A percentile compares a stretch with the other conserved stretches of the same genome.
phyloP scores from a whole-genome alignment of 768 basidiomycete species.

The Clitopilus passeckerianus region DNA sequence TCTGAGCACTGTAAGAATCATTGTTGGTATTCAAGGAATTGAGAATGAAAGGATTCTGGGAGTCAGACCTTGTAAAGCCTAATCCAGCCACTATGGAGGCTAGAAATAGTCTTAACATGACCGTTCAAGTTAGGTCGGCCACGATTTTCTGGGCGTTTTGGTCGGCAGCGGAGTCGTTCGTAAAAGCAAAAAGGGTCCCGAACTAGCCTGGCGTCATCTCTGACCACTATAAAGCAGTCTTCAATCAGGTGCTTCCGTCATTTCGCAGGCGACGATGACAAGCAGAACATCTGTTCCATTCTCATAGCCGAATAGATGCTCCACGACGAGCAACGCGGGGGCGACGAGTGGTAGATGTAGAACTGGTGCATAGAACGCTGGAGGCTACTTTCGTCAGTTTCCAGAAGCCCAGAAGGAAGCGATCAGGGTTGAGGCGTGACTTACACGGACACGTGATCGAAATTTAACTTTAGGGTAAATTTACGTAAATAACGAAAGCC shows the following conservation, averaged over 20 bases:
- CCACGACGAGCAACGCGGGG: background rate
- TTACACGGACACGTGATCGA: background rate
- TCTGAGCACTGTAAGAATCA: conserved; percentile 7
- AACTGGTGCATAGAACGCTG: background rate
- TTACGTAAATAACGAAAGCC: background rate
- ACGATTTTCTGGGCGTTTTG: background rate
- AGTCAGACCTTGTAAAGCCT: conserved; percentile 6
- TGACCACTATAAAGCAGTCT: background rate
- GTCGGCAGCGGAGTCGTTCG: background rate
- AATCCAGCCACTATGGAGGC: background rate
- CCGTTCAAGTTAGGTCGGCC: background rate
- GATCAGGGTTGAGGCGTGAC: background rate
- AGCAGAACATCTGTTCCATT: background rate
- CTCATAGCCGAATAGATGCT: background rate
- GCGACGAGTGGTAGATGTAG: background rate
- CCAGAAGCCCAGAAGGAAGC: background rate
- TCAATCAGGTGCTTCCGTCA: background rate
- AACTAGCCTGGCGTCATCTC: background rate
- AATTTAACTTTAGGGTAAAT: background rate
- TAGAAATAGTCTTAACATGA: background rate
- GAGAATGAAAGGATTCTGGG: conserved; percentile 3
- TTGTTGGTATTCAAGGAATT: background rate
- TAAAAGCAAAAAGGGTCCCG: background rate
- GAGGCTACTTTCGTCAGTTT: background rate
- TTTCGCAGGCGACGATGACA: background rate